Conservation (phyloP, 768 basidiomycete genomes). For the Leccinum variicolor region DNA sequence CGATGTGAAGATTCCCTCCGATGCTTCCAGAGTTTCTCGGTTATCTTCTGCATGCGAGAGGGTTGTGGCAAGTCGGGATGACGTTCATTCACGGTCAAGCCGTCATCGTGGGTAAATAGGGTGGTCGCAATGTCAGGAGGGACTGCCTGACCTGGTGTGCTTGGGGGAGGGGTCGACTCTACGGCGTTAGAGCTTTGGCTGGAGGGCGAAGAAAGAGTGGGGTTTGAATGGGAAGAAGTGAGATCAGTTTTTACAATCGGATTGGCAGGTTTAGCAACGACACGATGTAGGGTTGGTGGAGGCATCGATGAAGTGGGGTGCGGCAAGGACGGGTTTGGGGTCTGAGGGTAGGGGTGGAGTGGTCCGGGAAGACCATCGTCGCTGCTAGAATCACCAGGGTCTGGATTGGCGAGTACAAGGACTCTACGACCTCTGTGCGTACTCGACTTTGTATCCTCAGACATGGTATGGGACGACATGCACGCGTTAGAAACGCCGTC, state of each 20-base stretch:
- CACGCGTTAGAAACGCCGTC: constrained; percentile 28
- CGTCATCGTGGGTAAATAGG: constrained; percentile 37
- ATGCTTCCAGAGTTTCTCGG: constrained; percentile 23
- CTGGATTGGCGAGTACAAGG: constrained; percentile 61
- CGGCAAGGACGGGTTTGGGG: constrained; percentile 25
- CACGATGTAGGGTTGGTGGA: constrained; percentile 18
- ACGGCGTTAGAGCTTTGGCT: constrained; percentile 59
- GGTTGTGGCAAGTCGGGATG: constrained; percentile 24
- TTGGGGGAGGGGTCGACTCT: constrained; percentile 70
- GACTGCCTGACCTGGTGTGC: constrained; percentile 52
- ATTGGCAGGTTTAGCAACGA: constrained; percentile 16
- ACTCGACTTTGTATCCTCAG: constrained; percentile 53
- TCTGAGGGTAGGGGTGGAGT: constrained; percentile 15
- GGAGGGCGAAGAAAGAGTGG: constrained; percentile 66
- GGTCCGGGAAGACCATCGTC: constrained; percentile 33
- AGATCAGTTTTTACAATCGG: constrained; percentile 35
- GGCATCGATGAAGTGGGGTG: constrained; percentile 25
- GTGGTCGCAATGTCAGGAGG: constrained; percentile 40
- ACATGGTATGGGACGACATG: constrained; percentile 44
- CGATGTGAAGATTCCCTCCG: constrained; percentile 31
- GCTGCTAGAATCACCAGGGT: constrained; percentile 44
- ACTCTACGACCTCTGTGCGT: constrained; percentile 36
- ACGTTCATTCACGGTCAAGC: constrained; percentile 30
- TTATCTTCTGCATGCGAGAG: constrained; percentile 33
- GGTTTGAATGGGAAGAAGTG: constrained; percentile 44